Percentiles rank a stretch among this genome's conserved stretches.
Conservation (phyloP, 345 rosid species). For the Brassica rapa region DNA sequence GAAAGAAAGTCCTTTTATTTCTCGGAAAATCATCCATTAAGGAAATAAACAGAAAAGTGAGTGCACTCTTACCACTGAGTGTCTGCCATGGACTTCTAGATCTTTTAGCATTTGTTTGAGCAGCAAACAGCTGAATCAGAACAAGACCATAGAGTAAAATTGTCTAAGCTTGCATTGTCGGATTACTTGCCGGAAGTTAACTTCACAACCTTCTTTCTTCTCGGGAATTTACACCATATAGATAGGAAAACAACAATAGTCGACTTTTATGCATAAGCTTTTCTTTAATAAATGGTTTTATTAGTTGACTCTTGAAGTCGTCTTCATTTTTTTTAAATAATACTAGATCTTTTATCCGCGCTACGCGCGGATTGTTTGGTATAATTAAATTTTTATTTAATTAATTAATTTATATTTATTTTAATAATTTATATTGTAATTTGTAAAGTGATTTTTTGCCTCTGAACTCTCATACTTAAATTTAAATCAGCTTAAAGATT, state of each 20-base stretch:
- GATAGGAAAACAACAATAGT: background rate
- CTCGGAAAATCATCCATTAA: background rate
- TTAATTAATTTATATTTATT: too few relatives aligned
- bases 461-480: too few relatives aligned
- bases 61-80: slow-evolving; percentile 43
- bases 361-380: too few relatives aligned
- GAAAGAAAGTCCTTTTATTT: background rate
- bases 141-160: slow-evolving; percentile 21
- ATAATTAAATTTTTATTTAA: too few relatives aligned
- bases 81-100: slow-evolving; percentile 49
- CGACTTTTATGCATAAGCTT: background rate
- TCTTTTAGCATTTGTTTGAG: slow-evolving; percentile 50
- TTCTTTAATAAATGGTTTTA: background rate
- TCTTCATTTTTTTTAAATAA: background rate
- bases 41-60: background rate
- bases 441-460: too few relatives aligned
- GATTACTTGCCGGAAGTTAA: background rate
- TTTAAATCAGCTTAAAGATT: too few relatives aligned
- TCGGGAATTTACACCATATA: background rate
- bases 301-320: background rate
- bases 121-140: slow-evolving; percentile 30
- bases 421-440: too few relatives aligned
- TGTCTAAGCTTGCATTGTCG: background rate
- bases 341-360: too few relatives aligned
- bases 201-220: slow-evolving; percentile 1